These are phyloP conservation scores for Casuarina cunninghamiana DNA, from an alignment of 306 rosid genomes.

Conservation along the genomic window DNA sequence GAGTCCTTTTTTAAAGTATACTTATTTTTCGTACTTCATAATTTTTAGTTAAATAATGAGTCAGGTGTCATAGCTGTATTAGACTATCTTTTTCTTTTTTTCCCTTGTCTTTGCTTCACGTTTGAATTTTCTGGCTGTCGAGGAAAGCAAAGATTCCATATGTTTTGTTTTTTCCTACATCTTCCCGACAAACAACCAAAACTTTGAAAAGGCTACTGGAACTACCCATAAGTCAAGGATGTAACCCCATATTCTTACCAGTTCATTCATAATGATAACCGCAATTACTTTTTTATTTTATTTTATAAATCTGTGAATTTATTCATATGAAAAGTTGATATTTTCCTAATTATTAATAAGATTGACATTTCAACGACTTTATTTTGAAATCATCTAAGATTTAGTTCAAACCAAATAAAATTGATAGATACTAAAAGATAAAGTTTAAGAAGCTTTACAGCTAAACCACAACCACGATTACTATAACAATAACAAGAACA, in stretches of 20 bases:
- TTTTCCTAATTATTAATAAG: no score
- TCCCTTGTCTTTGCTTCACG: background rate
- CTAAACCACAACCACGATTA: no score
- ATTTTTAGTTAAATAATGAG: background rate
- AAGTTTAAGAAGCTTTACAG: no score
- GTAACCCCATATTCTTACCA: background rate
- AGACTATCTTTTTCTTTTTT: background rate
- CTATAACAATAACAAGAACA: no score
- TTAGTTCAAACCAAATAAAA: no score
- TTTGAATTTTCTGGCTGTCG: slow-evolving; percentile 36
- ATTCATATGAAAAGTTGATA: no score
- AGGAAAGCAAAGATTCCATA: slow-evolving; percentile 65
- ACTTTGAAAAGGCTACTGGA: slow-evolving; percentile 20
- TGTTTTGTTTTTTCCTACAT: slow-evolving; percentile 68
- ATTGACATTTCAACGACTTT: no score
- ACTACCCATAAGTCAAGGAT: slow-evolving; percentile 14
- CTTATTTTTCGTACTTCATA: background rate
- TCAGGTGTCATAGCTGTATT: slow-evolving; percentile 5
- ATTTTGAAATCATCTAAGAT: no score
- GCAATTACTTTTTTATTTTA: no score
- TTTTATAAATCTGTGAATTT: no score
- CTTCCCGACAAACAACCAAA: slow-evolving; percentile 72
- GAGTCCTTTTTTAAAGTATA: background rate
- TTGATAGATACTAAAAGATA: no score
- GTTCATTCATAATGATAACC: no score